Evolutionary conservation across 139 green algal species (phyloP).

Genomic region (Chlorella sp.): DNA sequence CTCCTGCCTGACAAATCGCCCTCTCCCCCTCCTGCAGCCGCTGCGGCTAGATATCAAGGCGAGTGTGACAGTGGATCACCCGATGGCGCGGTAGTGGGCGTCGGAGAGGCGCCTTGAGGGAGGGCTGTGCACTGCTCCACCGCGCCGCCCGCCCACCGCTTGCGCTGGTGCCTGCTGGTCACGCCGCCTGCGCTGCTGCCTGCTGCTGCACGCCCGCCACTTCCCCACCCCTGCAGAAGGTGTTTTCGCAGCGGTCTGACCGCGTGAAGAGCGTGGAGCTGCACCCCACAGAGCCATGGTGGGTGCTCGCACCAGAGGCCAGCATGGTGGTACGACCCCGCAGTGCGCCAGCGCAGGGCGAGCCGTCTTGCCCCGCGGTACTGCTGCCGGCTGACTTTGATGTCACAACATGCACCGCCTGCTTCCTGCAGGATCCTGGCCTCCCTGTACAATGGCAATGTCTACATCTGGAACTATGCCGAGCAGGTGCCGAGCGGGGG

Average conservation of each 20-base stretch:
- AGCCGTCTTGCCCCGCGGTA: not conserved
- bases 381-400: not conserved
- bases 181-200: not conserved
- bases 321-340: too few relatives aligned
- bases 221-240: slow-evolving; percentile 59
- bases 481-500: slow-evolving; percentile 58
- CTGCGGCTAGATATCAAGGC: slow-evolving; percentile 95
- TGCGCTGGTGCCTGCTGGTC: not conserved
- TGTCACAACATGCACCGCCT: not conserved
- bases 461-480: slow-evolving; percentile 98
- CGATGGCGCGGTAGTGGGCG: not conserved
- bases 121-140: not conserved
- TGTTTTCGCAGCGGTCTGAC: slow-evolving; percentile 96
- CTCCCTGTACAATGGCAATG: slow-evolving; percentile 97
- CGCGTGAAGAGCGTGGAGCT: slow-evolving; percentile 98
- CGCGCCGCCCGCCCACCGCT: not conserved
- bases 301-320: not conserved
- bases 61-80: not conserved
- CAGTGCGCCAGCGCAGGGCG: not conserved
- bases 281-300: slow-evolving; percentile 99
- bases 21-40: slow-evolving; percentile 65
- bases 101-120: not conserved
- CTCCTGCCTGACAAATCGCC: not conserved
- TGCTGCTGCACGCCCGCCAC: not conserved
- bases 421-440: slow-evolving; percentile 82